Evolutionary conservation across 1,284 basidiomycete genomes (phyloP).

Genomic region (Melampsora americana): DNA sequence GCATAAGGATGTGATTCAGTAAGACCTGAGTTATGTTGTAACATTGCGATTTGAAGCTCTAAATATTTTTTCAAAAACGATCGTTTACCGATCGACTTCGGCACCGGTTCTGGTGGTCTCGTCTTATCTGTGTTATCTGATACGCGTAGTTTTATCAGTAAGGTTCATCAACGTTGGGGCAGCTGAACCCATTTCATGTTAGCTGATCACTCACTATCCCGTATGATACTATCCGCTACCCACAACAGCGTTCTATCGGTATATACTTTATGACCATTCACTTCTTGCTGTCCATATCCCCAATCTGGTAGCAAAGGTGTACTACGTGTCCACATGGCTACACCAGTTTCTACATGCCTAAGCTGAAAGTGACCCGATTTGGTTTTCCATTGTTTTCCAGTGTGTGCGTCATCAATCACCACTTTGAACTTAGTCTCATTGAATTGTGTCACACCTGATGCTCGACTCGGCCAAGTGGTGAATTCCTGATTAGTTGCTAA

Average conservation of each 20-base stretch:
- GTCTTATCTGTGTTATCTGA: conserved; percentile 30
- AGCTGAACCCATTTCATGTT: not conserved
- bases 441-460: conserved; percentile 58
- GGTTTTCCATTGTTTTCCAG: conserved; percentile 79
- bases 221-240: conserved; percentile 79
- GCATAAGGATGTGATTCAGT: conserved; percentile 95
- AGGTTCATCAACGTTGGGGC: not conserved
- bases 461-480: conserved; percentile 70
- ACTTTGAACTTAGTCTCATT: conserved; percentile 78
- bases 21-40: conserved; percentile 94
- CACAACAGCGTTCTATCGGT: conserved; percentile 78
- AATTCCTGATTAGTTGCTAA: conserved; percentile 99
- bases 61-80: conserved; percentile 92
- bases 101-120: conserved; percentile 50
- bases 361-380: conserved; percentile 87
- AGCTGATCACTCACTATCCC: conserved; percentile 54
- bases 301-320: conserved; percentile 79
- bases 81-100: conserved; percentile 72
- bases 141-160: not conserved
- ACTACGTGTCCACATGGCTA: conserved; percentile 87
- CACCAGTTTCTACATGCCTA: conserved; percentile 81
- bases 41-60: conserved; percentile 90
- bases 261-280: conserved; percentile 95
- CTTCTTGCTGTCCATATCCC: conserved; percentile 94
- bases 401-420: conserved; percentile 66